A percentile compares a stretch with the other conserved stretches of the same genome.
Evolutionary conservation across 306 rosid species (phyloP).

Genomic region (Ziziphus jujuba): DNA sequence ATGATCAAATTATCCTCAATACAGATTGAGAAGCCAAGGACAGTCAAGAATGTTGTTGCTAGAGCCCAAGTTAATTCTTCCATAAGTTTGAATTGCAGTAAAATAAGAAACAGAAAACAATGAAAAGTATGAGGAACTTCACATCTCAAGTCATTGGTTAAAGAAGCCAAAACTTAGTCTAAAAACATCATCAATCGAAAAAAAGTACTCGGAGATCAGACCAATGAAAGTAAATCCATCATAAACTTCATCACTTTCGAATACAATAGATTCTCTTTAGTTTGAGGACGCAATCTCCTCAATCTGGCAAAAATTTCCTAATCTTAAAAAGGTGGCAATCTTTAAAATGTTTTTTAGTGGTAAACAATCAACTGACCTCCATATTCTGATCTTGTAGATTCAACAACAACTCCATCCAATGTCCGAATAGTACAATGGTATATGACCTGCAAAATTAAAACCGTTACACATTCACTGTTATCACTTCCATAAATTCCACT

Average conservation of each 20-base stretch:
- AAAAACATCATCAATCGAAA: too few relatives aligned
- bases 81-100: neutral
- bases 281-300: neutral
- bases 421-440: conserved; percentile 81
- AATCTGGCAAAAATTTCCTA: neutral
- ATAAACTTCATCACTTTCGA: neutral
- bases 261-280: neutral
- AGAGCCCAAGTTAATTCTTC: too few relatives aligned
- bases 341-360: neutral
- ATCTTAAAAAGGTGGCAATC: too few relatives aligned
- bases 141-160: neutral
- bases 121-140: neutral
- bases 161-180: too few relatives aligned
- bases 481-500: neutral
- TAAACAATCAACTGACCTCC: conserved; percentile 65
- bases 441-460: conserved; percentile 58
- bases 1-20: neutral
- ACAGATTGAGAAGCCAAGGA: neutral
- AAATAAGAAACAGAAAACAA: conserved; percentile 1
- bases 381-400: conserved; percentile 64
- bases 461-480: neutral
- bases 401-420: conserved; percentile 83
- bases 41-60: neutral
- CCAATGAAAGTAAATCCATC: neutral
- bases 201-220: too few relatives aligned